Evolutionary conservation across 768 basidiomycete species (phyloP), one percentile per base, ranked within the genome.

Genomic region (Calocera viscosa): DNA sequence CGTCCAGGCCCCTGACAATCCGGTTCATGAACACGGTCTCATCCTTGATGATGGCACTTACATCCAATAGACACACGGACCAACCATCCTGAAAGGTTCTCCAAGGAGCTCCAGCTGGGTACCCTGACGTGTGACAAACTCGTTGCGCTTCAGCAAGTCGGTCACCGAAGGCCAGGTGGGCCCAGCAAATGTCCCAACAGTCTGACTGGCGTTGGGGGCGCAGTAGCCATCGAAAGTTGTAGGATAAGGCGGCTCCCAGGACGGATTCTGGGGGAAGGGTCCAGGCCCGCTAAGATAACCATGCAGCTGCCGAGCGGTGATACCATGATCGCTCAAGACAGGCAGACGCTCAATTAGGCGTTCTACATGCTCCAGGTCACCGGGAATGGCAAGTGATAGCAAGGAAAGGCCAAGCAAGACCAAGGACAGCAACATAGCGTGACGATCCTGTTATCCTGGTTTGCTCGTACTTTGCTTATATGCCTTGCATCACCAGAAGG

Each of bases 51-150:
- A 10, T 10, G 11, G 11, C 39, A 40, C 39, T 40, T 40, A 40
- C 39, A 76, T 70, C 75, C 75, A 76, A 69, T 76, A 75, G 26
- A 75, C 72, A 66, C 74, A 73, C 68, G 67, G 65, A 1, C 74
- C 74, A 5, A 69, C 64, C 49, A 49, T 49, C 49, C 49, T 49
- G 67, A 67, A 72, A 19, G 40, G 19, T 19, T 69, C 41, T 1
- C 69, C 69, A n/a, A 69, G 67, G 26, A 72, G 68, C 22, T 41
- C 64, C 32, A 72, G 65, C 28, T 67, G 47, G 34, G 38, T 60
- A 10, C 66, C 66, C 8, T 40, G 65, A 19, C 71, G 63, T 40
- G 33, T 64, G 14, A 72, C 68, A 60, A 70, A 72, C 2, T 68
- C 67, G 19, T 65, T 65, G 1, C 70, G 71, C 22, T 26, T 16